Conservation (phyloP, 176 grass and related monocot genomes). For the Rhynchospora pubera region DNA sequence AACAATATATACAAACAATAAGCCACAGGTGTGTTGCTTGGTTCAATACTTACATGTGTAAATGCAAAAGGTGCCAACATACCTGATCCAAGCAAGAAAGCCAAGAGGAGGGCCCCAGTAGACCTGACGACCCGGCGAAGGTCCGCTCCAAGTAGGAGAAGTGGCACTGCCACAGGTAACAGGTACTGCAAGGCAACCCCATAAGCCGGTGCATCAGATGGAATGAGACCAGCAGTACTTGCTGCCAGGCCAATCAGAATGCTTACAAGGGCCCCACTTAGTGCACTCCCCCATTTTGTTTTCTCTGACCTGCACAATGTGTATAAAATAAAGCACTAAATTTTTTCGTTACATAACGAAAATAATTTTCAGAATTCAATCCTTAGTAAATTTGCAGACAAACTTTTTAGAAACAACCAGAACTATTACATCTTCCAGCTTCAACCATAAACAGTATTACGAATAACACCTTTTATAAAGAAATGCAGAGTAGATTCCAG, state of each 20-base stretch:
- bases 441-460: background rate
- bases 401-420: too few species aligned
- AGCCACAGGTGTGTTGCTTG: background rate
- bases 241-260: constrained; percentile 60
- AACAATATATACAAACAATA: background rate
- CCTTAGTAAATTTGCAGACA: too few species aligned
- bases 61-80: background rate
- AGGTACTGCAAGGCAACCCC: constrained; percentile 61
- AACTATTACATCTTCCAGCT: background rate
- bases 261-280: constrained; percentile 74
- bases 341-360: too few species aligned
- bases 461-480: background rate
- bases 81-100: constrained; percentile 73
- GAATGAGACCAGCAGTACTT: constrained; percentile 35
- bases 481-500: background rate
- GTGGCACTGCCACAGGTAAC: constrained; percentile 56
- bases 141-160: constrained; percentile 83
- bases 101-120: constrained; percentile 64
- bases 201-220: constrained; percentile 58
- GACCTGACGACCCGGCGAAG: constrained; percentile 63
- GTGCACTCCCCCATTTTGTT: constrained; percentile 52
- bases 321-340: background rate
- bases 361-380: too few species aligned
- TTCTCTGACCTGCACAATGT: constrained; percentile 31
- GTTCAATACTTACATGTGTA: background rate